A percentile compares a stretch with the other conserved stretches of the same genome.
Conservation (phyloP, 805 yeast species). For the Millerozyma acaciae region DNA sequence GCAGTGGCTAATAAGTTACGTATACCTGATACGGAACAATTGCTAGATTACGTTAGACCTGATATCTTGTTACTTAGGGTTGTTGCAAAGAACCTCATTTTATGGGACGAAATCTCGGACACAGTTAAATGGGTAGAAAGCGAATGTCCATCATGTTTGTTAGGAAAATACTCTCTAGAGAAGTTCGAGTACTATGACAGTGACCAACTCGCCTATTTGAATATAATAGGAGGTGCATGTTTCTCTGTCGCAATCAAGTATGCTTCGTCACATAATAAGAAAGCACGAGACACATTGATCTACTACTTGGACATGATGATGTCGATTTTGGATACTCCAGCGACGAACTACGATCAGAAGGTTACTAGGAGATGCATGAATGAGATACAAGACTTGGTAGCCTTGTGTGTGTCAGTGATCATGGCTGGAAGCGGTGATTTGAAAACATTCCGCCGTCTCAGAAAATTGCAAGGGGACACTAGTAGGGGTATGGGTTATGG, state of each 20-base stretch:
- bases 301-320: conserved; percentile 51
- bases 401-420: conserved; percentile 63
- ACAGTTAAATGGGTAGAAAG: conserved; percentile 52
- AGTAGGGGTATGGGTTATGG: conserved; percentile 54
- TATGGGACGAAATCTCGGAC: conserved; percentile 64
- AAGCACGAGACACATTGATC: conserved; percentile 54
- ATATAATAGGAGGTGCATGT: conserved; percentile 70
- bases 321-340: conserved; percentile 38
- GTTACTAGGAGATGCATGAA: conserved; percentile 52
- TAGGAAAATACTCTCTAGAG: conserved; percentile 24
- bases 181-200: conserved; percentile 38
- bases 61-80: conserved; percentile 67
- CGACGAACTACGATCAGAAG: conserved; percentile 53
- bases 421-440: conserved; percentile 94
- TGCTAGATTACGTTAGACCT: conserved; percentile 72
- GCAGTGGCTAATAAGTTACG: conserved; percentile 58
- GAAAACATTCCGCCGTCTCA: conserved; percentile 65
- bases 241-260: conserved; percentile 69
- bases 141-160: conserved; percentile 50
- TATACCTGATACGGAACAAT: conserved; percentile 56
- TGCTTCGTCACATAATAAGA: conserved; percentile 63
- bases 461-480: conserved; percentile 62
- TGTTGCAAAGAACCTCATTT: conserved; percentile 58
- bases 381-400: conserved; percentile 54
- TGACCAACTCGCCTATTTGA: conserved; percentile 59